Base-by-base conservation (phyloP, 331 rosid species). In the Acacia pycnantha region DNA sequence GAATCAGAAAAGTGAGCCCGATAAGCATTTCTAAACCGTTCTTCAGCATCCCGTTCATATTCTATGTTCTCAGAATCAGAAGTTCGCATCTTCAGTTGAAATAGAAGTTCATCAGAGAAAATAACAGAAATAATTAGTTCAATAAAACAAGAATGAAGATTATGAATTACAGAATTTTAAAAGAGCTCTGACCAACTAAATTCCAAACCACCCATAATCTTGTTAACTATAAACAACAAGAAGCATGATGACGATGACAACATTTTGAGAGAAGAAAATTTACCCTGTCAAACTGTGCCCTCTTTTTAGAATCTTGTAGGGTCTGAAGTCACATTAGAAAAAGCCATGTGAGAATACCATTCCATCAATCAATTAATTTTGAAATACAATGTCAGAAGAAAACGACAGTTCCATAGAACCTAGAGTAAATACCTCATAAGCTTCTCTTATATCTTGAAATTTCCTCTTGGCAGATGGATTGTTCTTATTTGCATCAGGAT, bases 391-490 rank as follows among this genome's bases (percentile, higher is more conserved):
- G 77, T 21, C 26, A 33, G 61, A 44, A 74, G 78, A 73, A 67
- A 69, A 11, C n/a, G 19, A 53, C 43, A 78, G 48, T 62, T 62
- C 71, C 5, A 77, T 35, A 67, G 79, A 48, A 46, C 65, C 48
- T 41, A 89, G 70, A 77, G 71, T 56, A 78, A 85, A 69, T 26
- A 96, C 99, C 99, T 96, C 97, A 56, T 92, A 96, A 47, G 98
- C 99, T 81, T 93, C 99, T 89, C 91, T 93, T 90, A 96, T 90
- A 85, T 91, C 97, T 80, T 90, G 99, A 90, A 96, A 96, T 82
- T 93, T 92, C 89, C 88, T 91, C 86, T 93, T 96, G 47, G 97
- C 90, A n/a, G 94, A 93, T 81, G 97, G 94, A 70, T 90, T 91
- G 80, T 87, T 89, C 90, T 87, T 93, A 83, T 90, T 93, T 79